These are phyloP conservation scores for Colletotrichum horii DNA, from an alignment of 2,329 filamentous ascomycete species.

Conservation along the genomic window DNA sequence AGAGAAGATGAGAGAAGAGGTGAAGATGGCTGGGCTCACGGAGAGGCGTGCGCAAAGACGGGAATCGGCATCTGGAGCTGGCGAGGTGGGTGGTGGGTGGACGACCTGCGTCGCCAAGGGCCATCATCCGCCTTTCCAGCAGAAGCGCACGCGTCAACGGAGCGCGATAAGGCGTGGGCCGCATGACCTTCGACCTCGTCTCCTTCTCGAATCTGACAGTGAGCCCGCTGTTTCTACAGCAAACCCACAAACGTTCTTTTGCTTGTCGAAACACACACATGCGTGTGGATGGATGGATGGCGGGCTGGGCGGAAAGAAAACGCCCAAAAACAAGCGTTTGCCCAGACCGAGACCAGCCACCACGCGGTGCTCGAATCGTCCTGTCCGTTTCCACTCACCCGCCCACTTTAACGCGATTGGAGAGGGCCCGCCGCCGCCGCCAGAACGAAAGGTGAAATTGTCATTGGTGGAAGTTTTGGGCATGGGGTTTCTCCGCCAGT, in stretches of 20 bases:
- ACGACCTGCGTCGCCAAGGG: slow-evolving; percentile 3
- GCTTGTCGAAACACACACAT: not conserved
- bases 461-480: slow-evolving; percentile 12
- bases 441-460: not conserved
- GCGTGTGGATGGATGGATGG: not conserved
- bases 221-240: not conserved
- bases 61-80: slow-evolving; percentile 3
- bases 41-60: slow-evolving; percentile 9
- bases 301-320: not conserved
- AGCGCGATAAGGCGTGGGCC: not conserved
- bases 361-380: not conserved
- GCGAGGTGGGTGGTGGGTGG: not conserved
- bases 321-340: slow-evolving; percentile 19
- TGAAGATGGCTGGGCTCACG: not conserved
- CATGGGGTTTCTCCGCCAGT: slow-evolving; percentile 16
- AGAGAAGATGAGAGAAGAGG: not conserved
- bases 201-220: not conserved
- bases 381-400: not conserved
- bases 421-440: not conserved
- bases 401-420: not conserved
- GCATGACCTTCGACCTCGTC: not conserved
- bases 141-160: slow-evolving; percentile 5
- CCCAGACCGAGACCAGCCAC: slow-evolving; percentile 18
- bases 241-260: not conserved
- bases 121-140: not conserved